Evolutionary conservation across 2,329 filamentous ascomycete genomes (phyloP), one percentile per base, ranked within the genome.

Genomic region (Drechslera avenae): DNA sequence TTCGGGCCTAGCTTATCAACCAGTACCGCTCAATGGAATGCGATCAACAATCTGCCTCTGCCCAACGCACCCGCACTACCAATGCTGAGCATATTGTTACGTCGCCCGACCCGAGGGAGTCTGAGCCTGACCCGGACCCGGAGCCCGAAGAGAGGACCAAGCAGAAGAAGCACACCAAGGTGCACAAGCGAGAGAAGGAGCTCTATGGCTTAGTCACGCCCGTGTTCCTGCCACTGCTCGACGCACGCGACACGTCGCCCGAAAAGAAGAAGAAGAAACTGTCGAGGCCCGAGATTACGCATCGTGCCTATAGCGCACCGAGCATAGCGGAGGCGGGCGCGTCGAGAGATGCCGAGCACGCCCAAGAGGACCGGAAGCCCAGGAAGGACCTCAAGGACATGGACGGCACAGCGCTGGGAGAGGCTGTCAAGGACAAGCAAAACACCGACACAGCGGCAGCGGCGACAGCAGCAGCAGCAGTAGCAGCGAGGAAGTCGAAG

Each of bases 111-210:
- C 39, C 48, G 41, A 59, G 21, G 40, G 53, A 46, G 52, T 55
- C 39, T 36, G 55, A 58, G 37, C 37, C 37, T 43, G 41, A 57
- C 33, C 33, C 33, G 7, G 41, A 28, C 26, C 26, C 26, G 26
- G 26, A 50, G 39, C 56, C 59, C 13, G 57, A 59, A 35, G 66
- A 71, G 40, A 61, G 58, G 48, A 60, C 57, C 47, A 71, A 67
- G 62, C 65, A 61, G 31, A 67, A 62, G 40, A 73, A 72, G 59
- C 66, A 71, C 59, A 66, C 64, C 41, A 66, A 67, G 42, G 69
- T 73, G 21, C 69, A 73, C 56, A 72, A 73, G 59, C 65, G 70
- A 41, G 71, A 73, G 54, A 58, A 68, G 35, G 71, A 73, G 57
- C 68, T 73, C 23, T 70, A 64, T 50, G 70, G 70, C 31, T 59